Percentiles rank a stretch among this genome's conserved stretches.
These are phyloP conservation scores for Corchorus capsularis DNA, from an alignment of 345 rosid genomes.

Conservation along the genomic window DNA sequence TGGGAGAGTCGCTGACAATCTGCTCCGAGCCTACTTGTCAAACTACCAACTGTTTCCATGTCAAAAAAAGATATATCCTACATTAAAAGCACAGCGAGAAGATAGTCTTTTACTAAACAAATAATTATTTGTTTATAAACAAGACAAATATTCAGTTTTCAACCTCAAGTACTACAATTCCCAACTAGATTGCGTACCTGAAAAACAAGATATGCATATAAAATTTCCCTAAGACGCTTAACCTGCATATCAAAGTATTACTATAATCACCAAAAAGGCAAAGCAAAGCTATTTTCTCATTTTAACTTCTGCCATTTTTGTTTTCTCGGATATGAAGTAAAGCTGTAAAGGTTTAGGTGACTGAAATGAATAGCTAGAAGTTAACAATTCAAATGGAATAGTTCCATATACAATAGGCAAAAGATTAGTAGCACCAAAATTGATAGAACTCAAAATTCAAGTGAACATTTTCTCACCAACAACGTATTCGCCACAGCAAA, in stretches of 20 bases:
- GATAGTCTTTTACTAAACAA: slow-evolving; percentile 5
- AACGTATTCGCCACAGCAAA: slow-evolving; percentile 49
- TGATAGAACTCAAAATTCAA: background rate
- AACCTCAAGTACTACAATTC: background rate
- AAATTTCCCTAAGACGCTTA: slow-evolving; percentile 46
- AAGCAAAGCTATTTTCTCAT: background rate
- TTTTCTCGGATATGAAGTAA: background rate
- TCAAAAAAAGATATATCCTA: slow-evolving; percentile 57
- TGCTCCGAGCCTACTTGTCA: slow-evolving; percentile 60
- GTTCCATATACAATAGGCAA: background rate
- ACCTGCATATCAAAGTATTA: slow-evolving; percentile 38
- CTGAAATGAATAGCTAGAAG: background rate
- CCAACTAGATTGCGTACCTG: slow-evolving; percentile 40
- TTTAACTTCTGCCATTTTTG: background rate
- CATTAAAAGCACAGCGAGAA: slow-evolving; percentile 22
- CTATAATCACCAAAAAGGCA: background rate
- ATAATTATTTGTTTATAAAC: background rate
- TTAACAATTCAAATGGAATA: background rate
- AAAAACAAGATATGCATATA: slow-evolving; percentile 44
- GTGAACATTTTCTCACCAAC: slow-evolving; percentile 32
- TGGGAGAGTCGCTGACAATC: slow-evolving; percentile 56
- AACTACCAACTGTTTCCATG: slow-evolving; percentile 44
- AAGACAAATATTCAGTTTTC: too few relatives aligned
- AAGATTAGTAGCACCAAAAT: background rate
- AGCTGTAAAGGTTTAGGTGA: background rate